Evolutionary conservation across 768 basidiomycete genomes (phyloP), one percentile per base, ranked within the genome.

Genomic region (Macrolepiota dolichaula): DNA sequence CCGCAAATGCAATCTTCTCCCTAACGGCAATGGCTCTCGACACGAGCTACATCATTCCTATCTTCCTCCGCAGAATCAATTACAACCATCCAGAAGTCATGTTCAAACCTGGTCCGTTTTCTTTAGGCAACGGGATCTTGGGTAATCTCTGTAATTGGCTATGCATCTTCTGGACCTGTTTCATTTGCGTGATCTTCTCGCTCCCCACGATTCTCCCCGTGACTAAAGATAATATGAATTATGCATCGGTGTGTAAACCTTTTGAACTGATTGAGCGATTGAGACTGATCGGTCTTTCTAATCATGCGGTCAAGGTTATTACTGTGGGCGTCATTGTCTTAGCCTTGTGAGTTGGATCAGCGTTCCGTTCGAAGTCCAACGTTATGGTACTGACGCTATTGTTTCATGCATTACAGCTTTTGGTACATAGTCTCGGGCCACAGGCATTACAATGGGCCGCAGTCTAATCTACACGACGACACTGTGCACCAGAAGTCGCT

Each of bases 31-130:
- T 92, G 74, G 87, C 87, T 3, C 80, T 89, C 38, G 91, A 94
- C 70, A 66, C 87, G 60, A 88, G 87, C 65, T 94, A 94, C 69
- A 84, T 92, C 66, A 89, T 93, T 62, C 92, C 92, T 3, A 92
- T 94, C 65, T 83, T 87, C 70, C 79, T 87, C 73, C 84, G 91
- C 44, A 79, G 91, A 32, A 68, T 86, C 29, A 91, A 80, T 72
- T 75, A 79, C 64, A 79, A 85, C 57, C 92, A 94, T 68, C 89
- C 90, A 0, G 91, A 94, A 51, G 92, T 94, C 38, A 78, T 81
- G 67, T 94, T 94, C 79, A 86, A 83, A 62, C 92, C 92, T 3
- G 92, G 92, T 11, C 92, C 92, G 5, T 93, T 94, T 76, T 93
- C 88, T 75, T 86, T 94, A 85, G 88, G 91, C 32, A 74, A 82